Conservation (phyloP, 768 basidiomycete genomes). For the Agaricus subrufescens region DNA sequence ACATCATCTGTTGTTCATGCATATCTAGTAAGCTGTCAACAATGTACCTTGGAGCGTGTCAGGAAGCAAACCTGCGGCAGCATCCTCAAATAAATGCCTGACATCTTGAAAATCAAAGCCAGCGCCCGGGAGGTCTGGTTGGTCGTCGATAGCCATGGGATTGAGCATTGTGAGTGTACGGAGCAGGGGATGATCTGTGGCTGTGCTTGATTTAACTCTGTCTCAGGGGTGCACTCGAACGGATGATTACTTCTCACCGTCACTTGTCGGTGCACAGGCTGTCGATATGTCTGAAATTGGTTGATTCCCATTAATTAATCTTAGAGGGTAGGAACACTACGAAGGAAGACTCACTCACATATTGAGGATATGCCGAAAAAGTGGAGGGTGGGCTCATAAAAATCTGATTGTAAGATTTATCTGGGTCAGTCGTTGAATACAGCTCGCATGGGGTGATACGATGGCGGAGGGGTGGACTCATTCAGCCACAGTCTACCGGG, state of each 20-base stretch:
- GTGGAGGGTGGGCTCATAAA: no score
- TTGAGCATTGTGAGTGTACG: not conserved
- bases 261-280: no score
- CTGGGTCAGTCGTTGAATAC: no score
- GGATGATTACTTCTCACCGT: no score
- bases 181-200: constrained; percentile 16
- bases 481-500: constrained; percentile 53
- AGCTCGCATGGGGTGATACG: no score
- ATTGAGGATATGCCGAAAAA: no score
- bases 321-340: no score
- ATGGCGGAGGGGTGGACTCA: constrained; percentile 20
- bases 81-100: constrained; percentile 53
- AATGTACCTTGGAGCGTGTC: constrained; percentile 8
- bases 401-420: no score
- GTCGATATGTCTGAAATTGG: no score
- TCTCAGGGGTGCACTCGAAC: no score
- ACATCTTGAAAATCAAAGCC: constrained; percentile 62
- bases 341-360: no score
- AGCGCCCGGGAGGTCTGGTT: constrained; percentile 39
- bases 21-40: constrained; percentile 40
- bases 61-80: constrained; percentile 48
- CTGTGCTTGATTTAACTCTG: constrained; percentile 17
- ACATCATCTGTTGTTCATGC: constrained; percentile 54
- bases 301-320: no score
- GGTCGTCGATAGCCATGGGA: constrained; percentile 2